phyloP scores from a whole-genome alignment of 1,284 basidiomycete species.

The Pulveroboletus sp. region DNA sequence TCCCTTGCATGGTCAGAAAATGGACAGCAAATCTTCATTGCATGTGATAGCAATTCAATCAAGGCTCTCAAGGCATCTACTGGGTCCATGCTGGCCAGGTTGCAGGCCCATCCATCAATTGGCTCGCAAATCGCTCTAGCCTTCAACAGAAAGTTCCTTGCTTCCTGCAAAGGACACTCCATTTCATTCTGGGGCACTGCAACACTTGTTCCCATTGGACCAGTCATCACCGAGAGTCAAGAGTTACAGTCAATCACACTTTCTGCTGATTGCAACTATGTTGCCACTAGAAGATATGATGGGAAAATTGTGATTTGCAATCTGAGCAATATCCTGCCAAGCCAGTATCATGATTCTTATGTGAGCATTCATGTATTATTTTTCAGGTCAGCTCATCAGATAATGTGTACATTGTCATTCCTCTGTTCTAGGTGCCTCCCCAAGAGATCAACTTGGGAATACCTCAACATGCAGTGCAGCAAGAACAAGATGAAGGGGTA shows the following conservation, averaged over 20 bases:
- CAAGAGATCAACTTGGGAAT: too few relatives aligned
- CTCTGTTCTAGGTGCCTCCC: background rate
- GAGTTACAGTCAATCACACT: background rate
- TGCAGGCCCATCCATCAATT: background rate
- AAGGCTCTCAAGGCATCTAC: background rate
- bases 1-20: background rate
- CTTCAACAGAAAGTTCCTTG: background rate
- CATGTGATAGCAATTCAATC: background rate
- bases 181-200: background rate
- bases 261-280: background rate
- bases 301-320: too few relatives aligned
- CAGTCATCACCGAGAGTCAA: background rate
- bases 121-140: background rate
- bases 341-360: background rate
- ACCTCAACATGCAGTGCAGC: too few relatives aligned
- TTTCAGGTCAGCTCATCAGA: background rate
- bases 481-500: too few relatives aligned
- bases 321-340: background rate
- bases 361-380: background rate
- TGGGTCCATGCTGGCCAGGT: background rate
- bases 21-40: background rate
- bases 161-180: accelerated
- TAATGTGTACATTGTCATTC: background rate
- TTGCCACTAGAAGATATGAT: background rate
- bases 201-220: background rate